These are phyloP conservation scores for Populus hybrid DNA, from an alignment of 441 rosid genomes.

Conservation along the genomic window DNA sequence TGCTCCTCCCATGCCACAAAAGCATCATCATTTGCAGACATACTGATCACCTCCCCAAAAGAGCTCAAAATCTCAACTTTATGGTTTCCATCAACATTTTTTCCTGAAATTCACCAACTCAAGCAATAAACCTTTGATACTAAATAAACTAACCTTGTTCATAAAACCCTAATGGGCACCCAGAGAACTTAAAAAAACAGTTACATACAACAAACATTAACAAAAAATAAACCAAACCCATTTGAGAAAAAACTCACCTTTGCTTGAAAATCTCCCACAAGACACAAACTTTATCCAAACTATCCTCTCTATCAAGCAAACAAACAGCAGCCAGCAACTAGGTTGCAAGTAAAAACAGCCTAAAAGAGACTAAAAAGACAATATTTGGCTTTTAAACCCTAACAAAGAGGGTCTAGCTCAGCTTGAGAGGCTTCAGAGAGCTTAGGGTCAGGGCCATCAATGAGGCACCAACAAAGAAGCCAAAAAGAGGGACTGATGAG, in stretches of 20 bases:
- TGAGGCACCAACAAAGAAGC: not conserved
- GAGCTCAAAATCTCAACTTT: constrained; percentile 11
- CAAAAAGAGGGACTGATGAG: not conserved
- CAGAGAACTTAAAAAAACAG: not conserved
- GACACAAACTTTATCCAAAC: not conserved
- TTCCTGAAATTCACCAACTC: not conserved
- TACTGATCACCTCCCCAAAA: constrained; percentile 33
- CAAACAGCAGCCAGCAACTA: not conserved
- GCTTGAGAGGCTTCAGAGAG: not conserved
- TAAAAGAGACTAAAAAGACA: not conserved
- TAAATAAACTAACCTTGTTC: not conserved
- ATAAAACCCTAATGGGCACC: not conserved
- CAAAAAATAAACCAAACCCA: not conserved
- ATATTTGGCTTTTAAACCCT: not conserved
- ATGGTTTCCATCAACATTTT: not conserved
- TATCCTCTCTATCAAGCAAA: not conserved
- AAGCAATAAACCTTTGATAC: not conserved
- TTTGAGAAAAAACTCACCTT: not conserved
- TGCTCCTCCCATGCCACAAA: constrained; percentile 96
- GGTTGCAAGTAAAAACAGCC: not conserved
- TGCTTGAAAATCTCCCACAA: not conserved
- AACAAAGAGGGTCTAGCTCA: not conserved
- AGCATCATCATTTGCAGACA: constrained; percentile 54
- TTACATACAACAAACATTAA: no score
- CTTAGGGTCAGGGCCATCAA: not conserved